Conservation (phyloP, 2,329 filamentous ascomycete genomes). For the Diaporthe citri region DNA sequence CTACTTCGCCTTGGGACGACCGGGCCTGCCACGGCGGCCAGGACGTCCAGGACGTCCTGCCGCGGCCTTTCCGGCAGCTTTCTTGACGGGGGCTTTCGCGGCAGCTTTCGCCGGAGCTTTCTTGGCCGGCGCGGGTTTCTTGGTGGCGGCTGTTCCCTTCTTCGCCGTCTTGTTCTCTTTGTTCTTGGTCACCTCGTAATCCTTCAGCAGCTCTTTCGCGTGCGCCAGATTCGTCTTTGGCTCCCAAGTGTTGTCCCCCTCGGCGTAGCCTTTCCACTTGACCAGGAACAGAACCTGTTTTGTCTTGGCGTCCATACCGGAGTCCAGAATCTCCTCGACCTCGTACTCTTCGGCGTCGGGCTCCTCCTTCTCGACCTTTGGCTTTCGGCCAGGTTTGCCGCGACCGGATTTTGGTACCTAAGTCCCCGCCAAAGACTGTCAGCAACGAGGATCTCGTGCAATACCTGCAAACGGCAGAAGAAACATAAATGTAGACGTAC, state of each 20-base stretch:
- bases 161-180: conserved; percentile 28
- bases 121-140: conserved; percentile 26
- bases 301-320: conserved; percentile 53
- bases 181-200: conserved; percentile 51
- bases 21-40: conserved; percentile 20
- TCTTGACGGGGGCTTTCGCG: conserved; percentile 15
- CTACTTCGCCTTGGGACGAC: conserved; percentile 34
- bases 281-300: conserved; percentile 60
- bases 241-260: conserved; percentile 66
- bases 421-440: neutral
- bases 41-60: conserved; percentile 8
- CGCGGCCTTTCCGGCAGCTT: conserved; percentile 38
- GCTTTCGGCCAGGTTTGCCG: conserved; percentile 35
- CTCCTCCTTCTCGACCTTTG: conserved; percentile 29
- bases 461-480: neutral
- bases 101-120: conserved; percentile 27
- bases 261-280: conserved; percentile 65
- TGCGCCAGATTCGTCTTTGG: conserved; percentile 58
- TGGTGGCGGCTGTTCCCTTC: conserved; percentile 36
- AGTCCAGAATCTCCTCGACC: conserved; percentile 62
- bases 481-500: conserved; percentile 15
- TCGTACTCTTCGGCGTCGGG: conserved; percentile 54
- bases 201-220: conserved; percentile 52
- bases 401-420: conserved; percentile 32
- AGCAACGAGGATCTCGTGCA: neutral